Percentiles rank a stretch among this genome's conserved stretches.
Conservation (phyloP, 306 rosid genomes). For the Lupinus albus region DNA sequence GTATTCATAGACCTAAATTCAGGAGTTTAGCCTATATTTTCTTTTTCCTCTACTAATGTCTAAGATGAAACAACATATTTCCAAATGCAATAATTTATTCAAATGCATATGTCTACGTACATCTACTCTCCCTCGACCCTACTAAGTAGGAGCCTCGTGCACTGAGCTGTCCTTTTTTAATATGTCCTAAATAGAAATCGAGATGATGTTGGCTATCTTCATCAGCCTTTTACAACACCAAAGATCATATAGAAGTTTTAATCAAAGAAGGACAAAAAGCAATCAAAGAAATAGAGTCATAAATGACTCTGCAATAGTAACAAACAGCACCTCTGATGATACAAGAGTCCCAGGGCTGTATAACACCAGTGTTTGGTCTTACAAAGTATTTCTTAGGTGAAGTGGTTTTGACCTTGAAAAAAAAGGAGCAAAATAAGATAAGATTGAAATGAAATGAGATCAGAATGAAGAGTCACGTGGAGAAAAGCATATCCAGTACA, state of each 20-base stretch:
- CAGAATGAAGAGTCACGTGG: conserved; percentile 6
- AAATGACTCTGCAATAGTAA: conserved; percentile 10
- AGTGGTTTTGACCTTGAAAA: conserved; percentile 89
- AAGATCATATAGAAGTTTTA: not conserved
- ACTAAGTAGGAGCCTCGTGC: too few relatives aligned
- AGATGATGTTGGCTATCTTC: not conserved
- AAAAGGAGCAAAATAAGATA: conserved; percentile 28
- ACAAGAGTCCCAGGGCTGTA: conserved; percentile 85
- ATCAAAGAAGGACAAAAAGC: not conserved
- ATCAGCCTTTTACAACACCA: not conserved
- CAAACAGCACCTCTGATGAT: conserved; percentile 75
- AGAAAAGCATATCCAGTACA: conserved; percentile 20
- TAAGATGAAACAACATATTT: conserved; percentile 6
- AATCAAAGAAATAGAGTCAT: not conserved
- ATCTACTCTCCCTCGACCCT: too few relatives aligned
- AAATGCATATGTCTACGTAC: conserved; percentile 25
- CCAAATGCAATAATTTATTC: conserved; percentile 17
- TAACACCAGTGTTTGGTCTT: conserved; percentile 88
- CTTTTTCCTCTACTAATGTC: not conserved
- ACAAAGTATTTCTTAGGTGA: conserved; percentile 97
- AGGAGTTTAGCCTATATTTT: conserved; percentile 16
- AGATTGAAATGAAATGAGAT: conserved; percentile 19
- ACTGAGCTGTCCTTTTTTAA: too few relatives aligned
- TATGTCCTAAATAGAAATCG: not conserved
- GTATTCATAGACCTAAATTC: conserved; percentile 4